Base-by-base conservation (phyloP, 2,329 filamentous ascomycete species). In the Colletotrichum eleusines region DNA sequence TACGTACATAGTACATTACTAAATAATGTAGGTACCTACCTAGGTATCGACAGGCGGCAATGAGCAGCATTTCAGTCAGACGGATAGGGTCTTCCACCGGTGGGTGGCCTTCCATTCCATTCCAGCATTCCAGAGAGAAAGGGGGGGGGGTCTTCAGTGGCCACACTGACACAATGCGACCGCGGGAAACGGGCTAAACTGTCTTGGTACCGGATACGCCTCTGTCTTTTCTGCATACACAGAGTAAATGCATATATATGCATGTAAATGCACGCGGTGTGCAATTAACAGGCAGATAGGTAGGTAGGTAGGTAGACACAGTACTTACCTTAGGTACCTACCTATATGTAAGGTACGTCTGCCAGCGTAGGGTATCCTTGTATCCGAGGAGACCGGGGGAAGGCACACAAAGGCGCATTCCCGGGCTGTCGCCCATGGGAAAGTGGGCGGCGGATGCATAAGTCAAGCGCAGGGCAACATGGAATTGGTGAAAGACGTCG, bases 401-500 rank as follows among this genome's bases (percentile, higher is more conserved):
- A 20, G 20, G 11, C 6, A 8, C 23, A 26, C n/a, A n/a, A 6
- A 11, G 20, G 28, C 18, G 26, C 57, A 31, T 44, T 50, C 23
- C 48, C 42, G n/a, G 33, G 26, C 46, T 53, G 48, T 51, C 48
- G 42, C 33, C 26, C 26, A 44, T 28, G 68, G 68, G 68, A 71
- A 71, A 71, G 68, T 71, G 63, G 63, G 51, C n/a, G 50, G 33
- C 11, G 23, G 48, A 50, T 66, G 55, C 63, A 66, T 57, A 68
- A 70, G 55, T 70, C 51, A 9, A 50, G 33, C 38, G 12, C n/a
- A 28, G 31, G 31, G 40, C 11, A 14, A 18, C 23, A 62, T 62
- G 44, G 59, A 50, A 50, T 62, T 62, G 46, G 31, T 4, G 44
- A 61, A 61, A 26, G 31, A 11, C n/a, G 12, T 7, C 20, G 16